Conservation (phyloP, 2,329 filamentous ascomycete species). For the Teratosphaeria zuluensis region DNA sequence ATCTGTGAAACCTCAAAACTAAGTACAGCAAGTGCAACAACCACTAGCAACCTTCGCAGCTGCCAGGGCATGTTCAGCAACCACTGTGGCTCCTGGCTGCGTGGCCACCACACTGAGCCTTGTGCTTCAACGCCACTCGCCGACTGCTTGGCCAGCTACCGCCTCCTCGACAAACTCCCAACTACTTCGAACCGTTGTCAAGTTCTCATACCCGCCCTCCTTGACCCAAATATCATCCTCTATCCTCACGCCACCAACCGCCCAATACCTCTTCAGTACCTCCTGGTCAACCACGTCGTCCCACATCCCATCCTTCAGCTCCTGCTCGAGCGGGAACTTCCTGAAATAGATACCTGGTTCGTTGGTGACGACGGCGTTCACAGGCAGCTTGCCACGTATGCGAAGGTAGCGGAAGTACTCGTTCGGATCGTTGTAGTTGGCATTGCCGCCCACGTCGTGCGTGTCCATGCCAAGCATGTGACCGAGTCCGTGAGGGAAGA, state of each 20-base stretch:
- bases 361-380: constrained; percentile 77
- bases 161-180: constrained; percentile 24
- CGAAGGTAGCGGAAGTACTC: constrained; percentile 79
- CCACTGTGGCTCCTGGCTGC: too few species aligned
- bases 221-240: constrained; percentile 82
- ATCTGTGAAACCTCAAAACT: too few species aligned
- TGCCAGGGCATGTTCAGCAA: too few species aligned
- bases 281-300: constrained; percentile 55
- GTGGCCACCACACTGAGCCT: neutral
- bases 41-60: too few species aligned
- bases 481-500: constrained; percentile 43
- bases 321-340: constrained; percentile 60
- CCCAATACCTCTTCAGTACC: constrained; percentile 60
- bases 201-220: constrained; percentile 66
- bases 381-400: constrained; percentile 43
- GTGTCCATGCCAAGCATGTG: constrained; percentile 46
- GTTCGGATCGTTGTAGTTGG: constrained; percentile 57
- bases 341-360: constrained; percentile 85
- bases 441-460: constrained; percentile 40
- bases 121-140: neutral
- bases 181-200: constrained; percentile 65
- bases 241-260: constrained; percentile 82
- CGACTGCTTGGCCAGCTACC: neutral
- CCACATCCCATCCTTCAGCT: constrained; percentile 53
- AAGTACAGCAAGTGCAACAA: too few species aligned